A percentile compares a stretch with the other conserved stretches of the same genome.
Evolutionary conservation across 1,284 basidiomycete species (phyloP).

Genomic region (Fomitopsis schrenkii): DNA sequence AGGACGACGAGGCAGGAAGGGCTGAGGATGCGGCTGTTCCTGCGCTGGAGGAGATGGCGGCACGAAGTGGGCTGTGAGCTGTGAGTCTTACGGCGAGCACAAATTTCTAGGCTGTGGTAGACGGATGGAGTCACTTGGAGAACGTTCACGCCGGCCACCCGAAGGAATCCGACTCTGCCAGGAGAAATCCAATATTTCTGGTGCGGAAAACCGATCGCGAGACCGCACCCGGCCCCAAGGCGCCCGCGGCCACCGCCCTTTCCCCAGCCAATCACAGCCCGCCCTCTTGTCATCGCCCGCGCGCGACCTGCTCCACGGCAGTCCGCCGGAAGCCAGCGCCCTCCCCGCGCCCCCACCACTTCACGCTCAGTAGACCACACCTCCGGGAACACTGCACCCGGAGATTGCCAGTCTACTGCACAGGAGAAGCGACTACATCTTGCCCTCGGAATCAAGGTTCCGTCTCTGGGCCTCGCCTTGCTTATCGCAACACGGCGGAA

Average conservation of each 20-base stretch:
- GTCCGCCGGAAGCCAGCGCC: slow-evolving; percentile 6
- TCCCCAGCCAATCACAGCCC: slow-evolving; percentile 14
- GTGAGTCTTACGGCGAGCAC: neutral
- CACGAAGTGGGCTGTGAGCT: neutral
- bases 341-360: neutral
- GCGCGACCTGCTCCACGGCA: neutral
- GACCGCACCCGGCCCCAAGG: neutral
- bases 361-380: neutral
- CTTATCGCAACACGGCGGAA: neutral
- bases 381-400: neutral
- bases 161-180: slow-evolving; percentile 5
- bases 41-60: slow-evolving; percentile 7
- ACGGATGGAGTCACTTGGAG: slow-evolving; percentile 12
- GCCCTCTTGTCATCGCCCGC: slow-evolving; percentile 11
- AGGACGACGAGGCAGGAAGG: slow-evolving; percentile 8
- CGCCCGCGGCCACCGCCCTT: slow-evolving; percentile 5
- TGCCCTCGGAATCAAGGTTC: neutral
- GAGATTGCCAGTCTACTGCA: neutral
- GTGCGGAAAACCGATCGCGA: neutral
- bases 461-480: neutral
- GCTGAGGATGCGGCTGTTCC: slow-evolving; percentile 8
- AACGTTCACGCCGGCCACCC: slow-evolving; percentile 10
- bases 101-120: neutral
- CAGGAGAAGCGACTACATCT: neutral
- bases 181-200: slow-evolving; percentile 2